Conservation (phyloP, 2,329 filamentous ascomycete species). For the Graphiopsis chlorocephala region DNA sequence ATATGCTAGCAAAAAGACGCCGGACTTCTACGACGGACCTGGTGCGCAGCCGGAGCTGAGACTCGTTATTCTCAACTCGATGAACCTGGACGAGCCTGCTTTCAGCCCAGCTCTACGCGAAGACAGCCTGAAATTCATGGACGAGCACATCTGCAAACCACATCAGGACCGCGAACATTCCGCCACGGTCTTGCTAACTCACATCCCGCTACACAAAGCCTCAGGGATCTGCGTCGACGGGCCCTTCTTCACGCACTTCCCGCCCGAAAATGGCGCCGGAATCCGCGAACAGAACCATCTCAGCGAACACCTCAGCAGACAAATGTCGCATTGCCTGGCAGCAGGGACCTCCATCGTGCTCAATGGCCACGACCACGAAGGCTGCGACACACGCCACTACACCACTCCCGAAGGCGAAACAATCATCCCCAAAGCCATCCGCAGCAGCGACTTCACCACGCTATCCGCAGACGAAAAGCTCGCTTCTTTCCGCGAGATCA, state of each 20-base stretch:
- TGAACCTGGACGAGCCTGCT: constrained; percentile 88
- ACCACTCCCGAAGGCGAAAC: not conserved
- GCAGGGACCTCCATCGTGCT: constrained; percentile 76
- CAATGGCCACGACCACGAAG: constrained; percentile 92
- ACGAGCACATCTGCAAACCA: constrained; percentile 38
- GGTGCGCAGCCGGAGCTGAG: constrained; percentile 63
- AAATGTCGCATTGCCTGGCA: constrained; percentile 66
- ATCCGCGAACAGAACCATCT: constrained; percentile 91
- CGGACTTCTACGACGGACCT: constrained; percentile 10
- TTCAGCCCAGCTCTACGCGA: constrained; percentile 65
- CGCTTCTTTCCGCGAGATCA: constrained; percentile 70
- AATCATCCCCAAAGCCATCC: not conserved
- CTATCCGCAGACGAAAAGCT: not conserved
- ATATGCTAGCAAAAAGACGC: not conserved
- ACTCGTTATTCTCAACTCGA: constrained; percentile 82
- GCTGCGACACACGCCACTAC: constrained; percentile 61
- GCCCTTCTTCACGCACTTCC: constrained; percentile 79
- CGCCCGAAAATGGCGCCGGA: constrained; percentile 61
- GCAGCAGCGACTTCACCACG: not conserved
- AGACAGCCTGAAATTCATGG: constrained; percentile 74
- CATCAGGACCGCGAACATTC: constrained; percentile 37
- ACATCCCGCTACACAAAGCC: constrained; percentile 85
- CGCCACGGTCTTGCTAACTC: constrained; percentile 83
- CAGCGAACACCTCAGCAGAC: constrained; percentile 62
- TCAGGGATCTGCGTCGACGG: constrained; percentile 78